Conservation (phyloP, 305 asterid species). For the Fraxinus xanthoxyloides region DNA sequence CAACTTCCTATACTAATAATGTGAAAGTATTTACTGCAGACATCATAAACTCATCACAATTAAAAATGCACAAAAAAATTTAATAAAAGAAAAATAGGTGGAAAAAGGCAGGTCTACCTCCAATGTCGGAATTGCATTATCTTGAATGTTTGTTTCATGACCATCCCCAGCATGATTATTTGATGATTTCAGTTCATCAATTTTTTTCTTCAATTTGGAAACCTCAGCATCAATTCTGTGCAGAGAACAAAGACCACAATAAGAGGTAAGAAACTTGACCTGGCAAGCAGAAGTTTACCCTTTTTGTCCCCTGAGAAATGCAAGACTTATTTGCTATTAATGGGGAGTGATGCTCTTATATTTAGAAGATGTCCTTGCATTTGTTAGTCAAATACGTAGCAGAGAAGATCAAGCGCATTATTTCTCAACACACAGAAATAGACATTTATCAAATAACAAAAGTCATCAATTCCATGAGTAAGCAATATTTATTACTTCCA, state of each 20-base stretch:
- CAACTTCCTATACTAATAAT: constrained; percentile 8
- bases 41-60: neutral
- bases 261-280: neutral
- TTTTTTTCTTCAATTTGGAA: constrained; percentile 62
- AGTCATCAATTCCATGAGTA: neutral
- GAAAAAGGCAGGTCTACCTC: constrained; percentile 50
- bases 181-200: constrained; percentile 55
- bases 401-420: neutral
- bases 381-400: neutral
- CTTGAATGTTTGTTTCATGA: constrained; percentile 39
- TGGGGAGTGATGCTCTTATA: neutral
- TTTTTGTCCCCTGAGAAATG: neutral
- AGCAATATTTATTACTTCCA: neutral
- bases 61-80: neutral
- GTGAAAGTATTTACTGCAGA: constrained; percentile 8
- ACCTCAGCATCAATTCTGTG: constrained; percentile 85
- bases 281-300: neutral
- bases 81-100: constrained; percentile 9
- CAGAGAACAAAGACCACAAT: constrained; percentile 23
- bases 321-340: neutral
- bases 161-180: constrained; percentile 37
- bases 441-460: neutral
- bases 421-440: neutral
- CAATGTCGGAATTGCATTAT: constrained; percentile 44
- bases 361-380: neutral